Evolutionary conservation across 208 protist genomes (phyloP), one percentile per base, ranked within the genome.

Genomic region (Trypanosoma cruzi): DNA sequence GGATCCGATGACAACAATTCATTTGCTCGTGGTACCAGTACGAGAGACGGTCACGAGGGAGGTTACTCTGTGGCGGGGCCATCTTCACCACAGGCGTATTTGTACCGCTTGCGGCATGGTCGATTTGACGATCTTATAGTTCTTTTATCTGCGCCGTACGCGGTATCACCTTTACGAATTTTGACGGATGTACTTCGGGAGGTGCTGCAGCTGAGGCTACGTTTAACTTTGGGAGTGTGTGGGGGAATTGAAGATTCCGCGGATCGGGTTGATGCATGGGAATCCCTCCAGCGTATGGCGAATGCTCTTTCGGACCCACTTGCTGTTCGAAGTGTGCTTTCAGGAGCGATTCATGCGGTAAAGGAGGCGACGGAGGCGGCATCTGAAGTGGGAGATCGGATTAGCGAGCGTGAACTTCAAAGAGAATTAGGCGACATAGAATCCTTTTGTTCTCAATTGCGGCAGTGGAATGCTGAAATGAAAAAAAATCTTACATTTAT

Each of bases 111-210:
- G 16, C 63, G 71, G 29, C 56, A 77, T 14, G 85, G 82, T n/a
- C 73, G 54, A 32, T 84, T 89, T 50, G 60, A 79, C 6, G 72
- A 65, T 26, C 59, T 95, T 26, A 49, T 70, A 5, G 74, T 84
- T 53, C 77, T 95, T 49, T 63, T 78, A 4, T 80, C 75, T 52
- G 70, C 82, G 4, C 85, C 85, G 26, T 95, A 91, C 71, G 85
- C 87, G 10, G 81, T 82, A 34, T 34, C 64, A 0, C 81, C 84
- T 13, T 75, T 93, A 16, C 71, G 75, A 20, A 80, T 95, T 26
- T 56, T 92, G 10, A 54, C 80, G 31, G 89, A 95, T 56, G 71
- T 90, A 26, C 75, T 93, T 37, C 13, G 58, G n/a, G 71, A 77
- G 54, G 71, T 24, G 7, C 37, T 57, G 46, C 55, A 37, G 20